Evolutionary conservation across 768 basidiomycete genomes (phyloP), one percentile per base, ranked within the genome.

Genomic region (Rhodotorula babjevae): DNA sequence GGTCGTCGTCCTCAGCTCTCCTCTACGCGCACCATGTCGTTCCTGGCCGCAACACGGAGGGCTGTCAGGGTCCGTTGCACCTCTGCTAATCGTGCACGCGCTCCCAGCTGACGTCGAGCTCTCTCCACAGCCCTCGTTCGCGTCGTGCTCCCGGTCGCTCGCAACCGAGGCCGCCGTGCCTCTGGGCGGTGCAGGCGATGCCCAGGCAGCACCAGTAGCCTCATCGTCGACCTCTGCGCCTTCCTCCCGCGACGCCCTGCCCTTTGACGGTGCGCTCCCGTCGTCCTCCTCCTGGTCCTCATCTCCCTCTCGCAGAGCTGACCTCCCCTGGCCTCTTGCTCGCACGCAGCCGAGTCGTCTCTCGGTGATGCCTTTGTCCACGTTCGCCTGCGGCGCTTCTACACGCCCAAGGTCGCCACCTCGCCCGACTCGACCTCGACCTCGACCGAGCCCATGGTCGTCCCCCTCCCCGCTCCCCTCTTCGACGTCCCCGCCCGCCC

Each of bases 401-500:
- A 71, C 71, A 5, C 36, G 36, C 69, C 74, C 27, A 36, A 44
- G 55, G 29, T 47, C 52, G 46, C 62, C 31, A 29, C 63, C 46
- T 50, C 70, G 21, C 23, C 36, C 33, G 68, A 67, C 46, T 50
- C 70, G 21, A n/a, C 36, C 33, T 36, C 36, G 36, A 4, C 36
- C 46, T 44, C 70, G 21, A n/a, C 36, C 33, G 68, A 67, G 23
- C 63, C 61, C 64, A 46, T 76, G 31, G 66, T 80, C 56, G 77
- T 84, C 40, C 78, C 82, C 0, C 81, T 85, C 6, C 82, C 83
- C 29, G 78, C 83, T 11, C 79, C 80, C 14, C 89, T 98, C 44
- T 99, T 98, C 82, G 84, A 86, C 71, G 88, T 92, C 76, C 92
- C 93, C 53, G 87, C 93, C 57, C 90, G 95, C 62, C 87, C 88